These are phyloP conservation scores for Purpureocillium takamizusanense DNA, from an alignment of 2,329 filamentous ascomycete species.

Conservation along the genomic window DNA sequence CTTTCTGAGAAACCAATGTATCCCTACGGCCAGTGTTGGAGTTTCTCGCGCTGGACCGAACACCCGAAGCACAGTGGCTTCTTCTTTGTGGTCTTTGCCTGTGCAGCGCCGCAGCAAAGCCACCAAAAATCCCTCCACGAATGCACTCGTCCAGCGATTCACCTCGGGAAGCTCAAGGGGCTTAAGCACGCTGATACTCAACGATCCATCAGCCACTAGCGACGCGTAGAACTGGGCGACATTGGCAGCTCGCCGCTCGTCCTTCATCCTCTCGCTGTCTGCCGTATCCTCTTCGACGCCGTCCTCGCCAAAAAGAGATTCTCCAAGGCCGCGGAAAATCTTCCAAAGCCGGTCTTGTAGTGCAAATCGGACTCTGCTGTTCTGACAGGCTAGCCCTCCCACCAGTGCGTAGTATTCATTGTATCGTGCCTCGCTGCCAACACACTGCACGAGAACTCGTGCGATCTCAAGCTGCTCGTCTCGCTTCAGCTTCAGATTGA, in stretches of 20 bases:
- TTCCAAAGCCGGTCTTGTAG: constrained; percentile 86
- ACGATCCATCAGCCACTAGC: constrained; percentile 35
- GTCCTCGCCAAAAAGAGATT: constrained; percentile 60
- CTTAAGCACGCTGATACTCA: constrained; percentile 46
- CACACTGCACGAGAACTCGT: constrained; percentile 79
- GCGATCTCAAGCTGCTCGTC: constrained; percentile 82
- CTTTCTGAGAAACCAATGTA: constrained; percentile 75
- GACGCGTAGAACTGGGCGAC: constrained; percentile 46
- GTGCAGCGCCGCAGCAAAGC: constrained; percentile 60
- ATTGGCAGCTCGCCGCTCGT: constrained; percentile 41
- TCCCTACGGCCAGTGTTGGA: constrained; percentile 59
- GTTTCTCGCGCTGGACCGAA: constrained; percentile 57
- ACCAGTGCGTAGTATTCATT: constrained; percentile 92
- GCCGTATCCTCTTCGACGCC: constrained; percentile 48
- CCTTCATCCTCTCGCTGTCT: constrained; percentile 33
- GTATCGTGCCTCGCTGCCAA: constrained; percentile 71
- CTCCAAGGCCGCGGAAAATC: constrained; percentile 77
- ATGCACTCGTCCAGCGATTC: constrained; percentile 65
- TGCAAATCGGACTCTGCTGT: constrained; percentile 68
- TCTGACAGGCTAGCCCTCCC: constrained; percentile 66
- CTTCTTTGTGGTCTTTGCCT: constrained; percentile 36
- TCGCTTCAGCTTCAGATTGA: constrained; percentile 77
- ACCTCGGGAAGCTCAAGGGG: constrained; percentile 72
- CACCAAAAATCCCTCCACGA: constrained; percentile 74
- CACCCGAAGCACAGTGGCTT: constrained; percentile 52